Base-by-base conservation (phyloP, 1,284 basidiomycete species). In the Apiotrichum akiyoshidainum region DNA sequence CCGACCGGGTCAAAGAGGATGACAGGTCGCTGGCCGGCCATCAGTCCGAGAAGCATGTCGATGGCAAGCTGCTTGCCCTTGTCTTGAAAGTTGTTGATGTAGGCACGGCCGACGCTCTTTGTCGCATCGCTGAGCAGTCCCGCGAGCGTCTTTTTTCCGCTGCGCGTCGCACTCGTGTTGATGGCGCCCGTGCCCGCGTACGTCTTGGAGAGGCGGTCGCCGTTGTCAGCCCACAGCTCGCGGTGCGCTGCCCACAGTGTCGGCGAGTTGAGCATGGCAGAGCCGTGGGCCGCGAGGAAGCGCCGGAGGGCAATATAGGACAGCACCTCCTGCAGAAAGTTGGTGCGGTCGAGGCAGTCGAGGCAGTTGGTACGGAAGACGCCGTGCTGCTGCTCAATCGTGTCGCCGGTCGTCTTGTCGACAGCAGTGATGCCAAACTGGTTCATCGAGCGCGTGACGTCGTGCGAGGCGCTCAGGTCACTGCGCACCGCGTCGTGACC, bases 11-110 rank as follows among this genome's bases (percentile, higher is more conserved):
- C 92, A 71, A 89, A 98, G 55, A 99, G 90, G 9, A 88, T 87
- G 12, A 99, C 92, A 63, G 88, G 87, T 59, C 81, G 81, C 78
- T 98, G 94, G 50, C 87, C 87, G 60, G 84, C 90, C 77, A 98
- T 83, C 73, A 97, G 93, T 8, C 95, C 95, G 64, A 99, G 81
- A 66, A 99, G 88, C 83, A 92, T 88, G 71, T 99, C 96, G 63
- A 99, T 98, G 0, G 94, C 91, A 19, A 84, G 80, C 70, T 99
- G 96, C 75, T 99, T 99, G 46, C 84, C 86, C 75, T 91, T 92
- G 76, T 99, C 96, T 67, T 95, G 90, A 74, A 99, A 98, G 73
- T 98, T 98, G 75, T 95, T 96, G 75, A 98, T 96, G 71, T 98
- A 98, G 56, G 95, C 93, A 58, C 93, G 84, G 16, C 77, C 74